Percentiles rank a stretch among this genome's conserved stretches.
These are phyloP conservation scores for Amborella trichopoda DNA, from an alignment of 164 flowering plant genomes.

Conservation along the genomic window DNA sequence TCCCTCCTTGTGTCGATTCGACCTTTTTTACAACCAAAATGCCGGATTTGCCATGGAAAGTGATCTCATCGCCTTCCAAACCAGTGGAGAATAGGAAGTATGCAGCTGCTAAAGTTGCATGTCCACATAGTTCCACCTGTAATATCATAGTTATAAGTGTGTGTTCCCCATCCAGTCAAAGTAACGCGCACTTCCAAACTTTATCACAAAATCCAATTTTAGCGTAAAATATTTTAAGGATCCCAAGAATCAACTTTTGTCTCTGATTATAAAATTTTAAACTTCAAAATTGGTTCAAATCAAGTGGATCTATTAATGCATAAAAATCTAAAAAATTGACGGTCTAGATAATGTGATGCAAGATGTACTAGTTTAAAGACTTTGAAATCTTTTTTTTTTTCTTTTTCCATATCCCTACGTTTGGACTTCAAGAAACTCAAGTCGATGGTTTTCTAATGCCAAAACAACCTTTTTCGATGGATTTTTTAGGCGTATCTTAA, in stretches of 20 bases:
- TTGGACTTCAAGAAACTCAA: too few relatives aligned
- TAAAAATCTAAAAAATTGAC: too few relatives aligned
- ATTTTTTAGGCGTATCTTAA: too few relatives aligned
- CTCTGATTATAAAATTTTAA: background rate
- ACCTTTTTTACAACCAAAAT: conserved; percentile 46
- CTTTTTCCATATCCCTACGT: too few relatives aligned
- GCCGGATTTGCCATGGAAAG: conserved; percentile 65
- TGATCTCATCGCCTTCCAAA: conserved; percentile 25
- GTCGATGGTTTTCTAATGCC: too few relatives aligned
- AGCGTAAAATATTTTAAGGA: background rate
- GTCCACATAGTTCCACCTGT: conserved; percentile 25
- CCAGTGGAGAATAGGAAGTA: conserved; percentile 37
- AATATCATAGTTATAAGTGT: background rate
- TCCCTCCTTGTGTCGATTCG: conserved; percentile 7
- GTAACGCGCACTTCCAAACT: background rate
- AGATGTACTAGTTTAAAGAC: too few relatives aligned
- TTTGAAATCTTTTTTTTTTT: too few relatives aligned
- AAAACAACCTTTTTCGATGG: too few relatives aligned
- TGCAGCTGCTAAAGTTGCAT: conserved; percentile 26
- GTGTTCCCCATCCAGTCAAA: background rate
- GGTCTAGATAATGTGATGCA: too few relatives aligned
- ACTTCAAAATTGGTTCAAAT: too few relatives aligned
- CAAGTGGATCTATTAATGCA: too few relatives aligned
- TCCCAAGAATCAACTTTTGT: background rate
- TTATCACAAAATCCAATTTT: background rate